Evolutionary conservation across 2,329 filamentous ascomycete species (phyloP), one percentile per base, ranked within the genome.

Genomic region (Fusarium acutatum): DNA sequence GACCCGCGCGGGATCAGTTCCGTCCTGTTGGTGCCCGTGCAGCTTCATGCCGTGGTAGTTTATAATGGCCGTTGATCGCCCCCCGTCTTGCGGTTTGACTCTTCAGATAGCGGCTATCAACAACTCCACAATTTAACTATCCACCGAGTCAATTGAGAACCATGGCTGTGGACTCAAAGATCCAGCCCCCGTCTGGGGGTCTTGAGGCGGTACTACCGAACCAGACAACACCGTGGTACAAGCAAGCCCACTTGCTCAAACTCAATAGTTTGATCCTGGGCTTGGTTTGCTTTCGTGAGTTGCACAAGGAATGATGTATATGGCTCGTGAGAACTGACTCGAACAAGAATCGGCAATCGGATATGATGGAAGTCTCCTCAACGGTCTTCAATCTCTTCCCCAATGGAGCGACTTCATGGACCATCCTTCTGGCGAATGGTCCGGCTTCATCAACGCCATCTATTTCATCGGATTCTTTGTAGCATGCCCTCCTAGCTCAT

Each of bases 401-500:
- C 65, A 68, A 38, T 68, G 58, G 41, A 68, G 26, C 32, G n/a
- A 43, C 2, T 68, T 68, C 24, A 68, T 68, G 65, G 30, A 53
- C 4, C 43, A 68, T 20, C 65, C 65, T 5, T 26, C 56, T 3
- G 65, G 65, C 1, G 65, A 68, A 68, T 68, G 65, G 65, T 68
- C 65, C 1, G 65, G 65, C 7, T 68, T 68, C 47, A 68, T 68
- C 17, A 68, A 68, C 3, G 59, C 64, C 14, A 43, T 46, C 18
- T 68, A 68, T 37, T 68, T 68, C 5, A 53, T 68, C 6, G 65
- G 65, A 9, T 68, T 68, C 41, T 63, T 68, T 1, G 14, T 43
- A 26, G 35, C 56, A 2, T 68, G 65, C 20, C 65, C 65, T 0
- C 40, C 57, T 6, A 68, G 65, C 13, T 68, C 65, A 28, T 68